phyloP scores from a whole-genome alignment of 2,329 filamentous ascomycete genomes.

The Penicillium sp. region DNA sequence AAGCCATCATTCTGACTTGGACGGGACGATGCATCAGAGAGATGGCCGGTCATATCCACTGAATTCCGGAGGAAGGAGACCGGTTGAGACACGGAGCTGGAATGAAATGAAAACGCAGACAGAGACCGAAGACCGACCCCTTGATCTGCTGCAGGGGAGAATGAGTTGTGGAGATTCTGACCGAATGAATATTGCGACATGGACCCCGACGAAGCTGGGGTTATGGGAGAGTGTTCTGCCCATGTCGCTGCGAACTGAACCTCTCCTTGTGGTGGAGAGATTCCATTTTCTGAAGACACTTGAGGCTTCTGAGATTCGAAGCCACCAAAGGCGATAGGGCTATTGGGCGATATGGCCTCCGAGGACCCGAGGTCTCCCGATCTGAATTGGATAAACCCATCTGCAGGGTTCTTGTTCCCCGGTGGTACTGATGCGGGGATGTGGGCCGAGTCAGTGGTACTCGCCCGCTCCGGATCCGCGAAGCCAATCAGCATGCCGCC shows the following conservation, averaged over 20 bases:
- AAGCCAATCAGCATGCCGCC: constrained; percentile 23
- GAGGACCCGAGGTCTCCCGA: constrained; percentile 17
- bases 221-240: constrained; percentile 24
- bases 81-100: constrained; percentile 36
- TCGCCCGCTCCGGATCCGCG: constrained; percentile 12
- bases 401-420: constrained; percentile 12
- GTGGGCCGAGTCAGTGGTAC: constrained; percentile 11
- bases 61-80: constrained; percentile 40
- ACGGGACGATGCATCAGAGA: constrained; percentile 19
- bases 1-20: constrained; percentile 10
- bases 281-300: constrained; percentile 6
- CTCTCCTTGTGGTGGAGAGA: constrained; percentile 18
- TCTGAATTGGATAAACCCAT: constrained; percentile 18
- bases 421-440: constrained; percentile 9
- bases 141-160: constrained; percentile 27
- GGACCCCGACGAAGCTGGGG: constrained; percentile 17
- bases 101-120: constrained; percentile 33
- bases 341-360: constrained; percentile 18
- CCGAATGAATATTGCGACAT: constrained; percentile 23
- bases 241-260: constrained; percentile 23
- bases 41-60: constrained; percentile 41
- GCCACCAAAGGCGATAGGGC: constrained; percentile 10
- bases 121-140: constrained; percentile 30
- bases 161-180: constrained; percentile 21
- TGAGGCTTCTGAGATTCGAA: constrained; percentile 23